Percentiles rank a stretch among this genome's conserved stretches.
Evolutionary conservation across 345 rosid genomes (phyloP).

Genomic region (Isatis tinctoria): DNA sequence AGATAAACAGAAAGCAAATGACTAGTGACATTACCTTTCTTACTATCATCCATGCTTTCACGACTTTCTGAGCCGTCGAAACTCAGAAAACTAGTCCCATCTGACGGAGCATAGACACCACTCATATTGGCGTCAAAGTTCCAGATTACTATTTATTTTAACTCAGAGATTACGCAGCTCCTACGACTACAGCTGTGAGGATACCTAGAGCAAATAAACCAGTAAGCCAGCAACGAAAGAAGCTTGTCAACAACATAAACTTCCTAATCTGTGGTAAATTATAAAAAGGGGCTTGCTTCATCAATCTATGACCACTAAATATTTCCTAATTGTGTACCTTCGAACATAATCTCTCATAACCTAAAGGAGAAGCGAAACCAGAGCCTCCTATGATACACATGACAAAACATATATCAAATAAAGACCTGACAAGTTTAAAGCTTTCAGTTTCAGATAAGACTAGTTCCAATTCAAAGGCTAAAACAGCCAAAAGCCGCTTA

Average conservation of each 20-base stretch:
- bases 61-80: slow-evolving; percentile 33
- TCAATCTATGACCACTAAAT: too few species aligned
- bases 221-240: not conserved
- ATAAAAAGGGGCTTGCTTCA: not conserved
- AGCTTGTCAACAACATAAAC: not conserved
- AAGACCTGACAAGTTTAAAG: not conserved
- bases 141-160: slow-evolving; percentile 6
- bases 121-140: slow-evolving; percentile 11
- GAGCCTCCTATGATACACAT: not conserved
- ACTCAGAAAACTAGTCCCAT: slow-evolving; percentile 33
- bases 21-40: slow-evolving; percentile 19
- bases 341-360: not conserved
- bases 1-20: not conserved
- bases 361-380: not conserved
- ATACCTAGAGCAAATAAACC: slow-evolving; percentile 22
- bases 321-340: too few species aligned
- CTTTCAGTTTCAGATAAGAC: not conserved
- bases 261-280: not conserved
- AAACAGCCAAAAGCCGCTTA: not conserved
- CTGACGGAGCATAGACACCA: slow-evolving; percentile 36
- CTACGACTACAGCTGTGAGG: slow-evolving; percentile 4
- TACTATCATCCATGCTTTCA: slow-evolving; percentile 38
- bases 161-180: slow-evolving; percentile 8
- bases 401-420: not conserved
- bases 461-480: not conserved